Evolutionary conservation across 2,329 filamentous ascomycete genomes (phyloP).

Genomic region (Eurotiales sp.): DNA sequence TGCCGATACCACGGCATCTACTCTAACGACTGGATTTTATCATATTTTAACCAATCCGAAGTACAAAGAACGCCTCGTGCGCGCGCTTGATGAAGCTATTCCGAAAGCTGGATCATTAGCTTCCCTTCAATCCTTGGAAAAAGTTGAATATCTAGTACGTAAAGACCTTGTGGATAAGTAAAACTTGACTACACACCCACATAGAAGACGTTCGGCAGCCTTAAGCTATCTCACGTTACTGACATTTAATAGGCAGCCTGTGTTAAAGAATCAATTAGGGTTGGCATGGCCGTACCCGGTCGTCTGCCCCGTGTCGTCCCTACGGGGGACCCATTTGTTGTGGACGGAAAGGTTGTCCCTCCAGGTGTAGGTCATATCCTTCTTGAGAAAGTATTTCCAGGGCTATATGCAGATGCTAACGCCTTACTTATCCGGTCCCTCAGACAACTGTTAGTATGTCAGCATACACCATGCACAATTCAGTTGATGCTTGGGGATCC

Average conservation of each 20-base stretch:
- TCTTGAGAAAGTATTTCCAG: not conserved
- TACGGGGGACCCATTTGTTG: not conserved
- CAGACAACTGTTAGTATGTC: not conserved
- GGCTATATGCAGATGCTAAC: no score
- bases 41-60: constrained; percentile 22
- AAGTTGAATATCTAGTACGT: no score
- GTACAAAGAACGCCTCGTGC: not conserved
- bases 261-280: constrained; percentile 15
- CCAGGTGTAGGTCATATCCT: constrained; percentile 6
- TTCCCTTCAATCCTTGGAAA: no score
- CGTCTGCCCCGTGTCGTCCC: constrained; percentile 15
- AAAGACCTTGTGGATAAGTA: no score
- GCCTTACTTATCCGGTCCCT: no score
- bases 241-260: constrained; percentile 6
- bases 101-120: not conserved
- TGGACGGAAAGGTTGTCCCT: constrained; percentile 11
- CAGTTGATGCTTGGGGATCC: not conserved
- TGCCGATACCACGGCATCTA: constrained; percentile 48
- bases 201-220: no score
- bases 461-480: not conserved
- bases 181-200: no score
- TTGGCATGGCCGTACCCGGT: constrained; percentile 11
- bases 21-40: constrained; percentile 35
- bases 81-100: not conserved
- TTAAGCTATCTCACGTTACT: no score